Evolutionary conservation across 2,329 filamentous ascomycete species (phyloP), one percentile per base, ranked within the genome.

Genomic region (Alternaria angustiovoidea): DNA sequence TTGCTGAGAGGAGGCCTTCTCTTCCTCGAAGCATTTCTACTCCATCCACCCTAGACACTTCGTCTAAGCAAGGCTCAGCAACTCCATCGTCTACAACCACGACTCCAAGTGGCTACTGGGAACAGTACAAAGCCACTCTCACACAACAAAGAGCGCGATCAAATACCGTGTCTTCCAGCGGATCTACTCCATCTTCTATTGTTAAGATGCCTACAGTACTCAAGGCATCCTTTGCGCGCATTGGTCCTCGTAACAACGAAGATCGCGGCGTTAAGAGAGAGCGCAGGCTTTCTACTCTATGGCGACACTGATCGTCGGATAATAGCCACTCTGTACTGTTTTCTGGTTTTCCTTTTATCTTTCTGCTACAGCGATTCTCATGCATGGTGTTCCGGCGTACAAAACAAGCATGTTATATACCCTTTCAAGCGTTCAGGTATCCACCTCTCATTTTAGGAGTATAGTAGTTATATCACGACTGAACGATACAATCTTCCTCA

Each of bases 371-470:
- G 26, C 43, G 43, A 51, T n/a, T 39, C 54, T 9, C 24, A 44
- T 41, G 16, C 41, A n/a, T 39, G 36, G 51, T 28, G 39, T 55
- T 42, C 32, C 12, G 44, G 42, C n/a, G 28, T 55, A 39, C 22
- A 32, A 51, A 58, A 61, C 44, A 30, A 46, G 26, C 49, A 44
- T 60, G 66, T 62, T 67, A 57, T 66, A 69, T 69, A 69, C 67
- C 67, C 67, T 62, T 51, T 24, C 47, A 24, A 30, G 53, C 41
- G 24, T 57, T 41, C 18, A n/a, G 24, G 39, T 46, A 24, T 47
- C 12, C 39, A 8, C 36, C 20, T 42, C 34, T 30, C 24, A 20
- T 34, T 43, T 4, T 14, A 20, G 32, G 14, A 52, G 9, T 41
- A 20, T 30, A 56, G 26, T 42, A 34, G 43, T 43, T 22, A 48